These are phyloP conservation scores for Luzula sylvatica DNA, from an alignment of 176 grass and related monocot species.

Conservation along the genomic window DNA sequence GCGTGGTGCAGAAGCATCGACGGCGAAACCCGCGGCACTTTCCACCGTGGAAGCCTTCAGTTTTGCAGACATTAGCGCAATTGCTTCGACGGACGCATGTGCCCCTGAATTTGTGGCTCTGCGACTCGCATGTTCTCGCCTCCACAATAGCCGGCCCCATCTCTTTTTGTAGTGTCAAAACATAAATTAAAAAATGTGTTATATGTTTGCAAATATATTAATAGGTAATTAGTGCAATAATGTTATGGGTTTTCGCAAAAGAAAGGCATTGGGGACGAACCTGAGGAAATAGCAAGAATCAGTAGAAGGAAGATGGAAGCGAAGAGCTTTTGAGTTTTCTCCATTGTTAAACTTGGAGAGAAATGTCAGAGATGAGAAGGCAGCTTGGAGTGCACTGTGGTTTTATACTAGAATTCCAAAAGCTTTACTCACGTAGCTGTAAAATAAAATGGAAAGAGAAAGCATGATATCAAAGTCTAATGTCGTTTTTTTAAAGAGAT, in stretches of 20 bases:
- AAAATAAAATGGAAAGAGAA: too few relatives aligned
- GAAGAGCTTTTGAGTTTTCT: neutral
- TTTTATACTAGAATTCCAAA: neutral
- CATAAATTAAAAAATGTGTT: too few relatives aligned
- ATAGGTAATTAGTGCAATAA: too few relatives aligned
- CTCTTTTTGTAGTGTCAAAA: slow-evolving; percentile 15
- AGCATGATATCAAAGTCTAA: too few relatives aligned
- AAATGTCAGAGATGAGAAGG: too few relatives aligned
- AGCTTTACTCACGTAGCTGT: too few relatives aligned
- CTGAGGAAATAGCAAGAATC: slow-evolving; percentile 20
- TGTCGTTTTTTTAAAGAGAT: too few relatives aligned
- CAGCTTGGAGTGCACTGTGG: neutral
- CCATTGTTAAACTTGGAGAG: slow-evolving; percentile 18
- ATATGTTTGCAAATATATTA: too few relatives aligned
- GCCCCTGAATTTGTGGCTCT: slow-evolving; percentile 61
- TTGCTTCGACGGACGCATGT: slow-evolving; percentile 33
- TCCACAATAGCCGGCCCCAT: slow-evolving; percentile 39
- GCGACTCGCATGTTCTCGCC: slow-evolving; percentile 50
- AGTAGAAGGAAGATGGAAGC: slow-evolving; percentile 14
- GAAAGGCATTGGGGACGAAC: slow-evolving; percentile 4
- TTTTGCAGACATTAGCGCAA: slow-evolving; percentile 61
- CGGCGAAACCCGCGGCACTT: slow-evolving; percentile 48
- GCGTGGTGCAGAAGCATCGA: slow-evolving; percentile 54
- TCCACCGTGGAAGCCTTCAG: slow-evolving; percentile 62
- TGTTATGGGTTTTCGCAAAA: too few relatives aligned